Percentiles rank a stretch among this genome's conserved stretches.
Conservation (phyloP, 176 grass and related monocot species). For the Poa pratensis region DNA sequence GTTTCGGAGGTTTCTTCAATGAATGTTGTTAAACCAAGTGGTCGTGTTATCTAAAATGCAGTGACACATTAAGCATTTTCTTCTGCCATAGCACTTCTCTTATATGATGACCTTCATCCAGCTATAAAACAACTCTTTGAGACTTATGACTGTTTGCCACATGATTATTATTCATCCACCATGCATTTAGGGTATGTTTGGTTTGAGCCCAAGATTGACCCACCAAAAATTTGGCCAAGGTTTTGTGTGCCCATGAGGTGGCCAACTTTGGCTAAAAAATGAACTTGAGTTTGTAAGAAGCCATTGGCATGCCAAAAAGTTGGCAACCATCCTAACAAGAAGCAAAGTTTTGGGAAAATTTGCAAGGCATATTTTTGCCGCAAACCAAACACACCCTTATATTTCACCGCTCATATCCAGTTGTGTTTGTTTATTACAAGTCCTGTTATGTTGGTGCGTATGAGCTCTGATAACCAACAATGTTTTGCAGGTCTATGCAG, state of each 20-base stretch:
- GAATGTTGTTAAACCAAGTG: background rate
- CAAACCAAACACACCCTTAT: background rate
- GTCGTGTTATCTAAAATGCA: background rate
- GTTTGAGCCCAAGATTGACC: background rate
- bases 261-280: background rate
- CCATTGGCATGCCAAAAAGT: background rate
- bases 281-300: background rate
- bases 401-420: background rate
- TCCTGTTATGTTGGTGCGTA: background rate
- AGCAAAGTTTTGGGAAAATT: background rate
- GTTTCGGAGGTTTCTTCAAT: background rate
- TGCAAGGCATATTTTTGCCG: background rate
- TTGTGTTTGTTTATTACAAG: background rate
- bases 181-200: background rate
- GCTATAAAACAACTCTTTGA: background rate
- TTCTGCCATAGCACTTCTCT: background rate
- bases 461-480: background rate
- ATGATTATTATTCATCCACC: background rate
- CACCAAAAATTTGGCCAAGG: background rate
- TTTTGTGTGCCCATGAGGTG: background rate
- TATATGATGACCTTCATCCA: background rate
- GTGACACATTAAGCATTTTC: too few species aligned
- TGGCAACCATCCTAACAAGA: background rate
- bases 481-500: constrained; percentile 82
- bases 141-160: background rate